These are phyloP conservation scores for Megacollybia platyphylla DNA, from an alignment of 1,284 basidiomycete species.

Conservation along the genomic window DNA sequence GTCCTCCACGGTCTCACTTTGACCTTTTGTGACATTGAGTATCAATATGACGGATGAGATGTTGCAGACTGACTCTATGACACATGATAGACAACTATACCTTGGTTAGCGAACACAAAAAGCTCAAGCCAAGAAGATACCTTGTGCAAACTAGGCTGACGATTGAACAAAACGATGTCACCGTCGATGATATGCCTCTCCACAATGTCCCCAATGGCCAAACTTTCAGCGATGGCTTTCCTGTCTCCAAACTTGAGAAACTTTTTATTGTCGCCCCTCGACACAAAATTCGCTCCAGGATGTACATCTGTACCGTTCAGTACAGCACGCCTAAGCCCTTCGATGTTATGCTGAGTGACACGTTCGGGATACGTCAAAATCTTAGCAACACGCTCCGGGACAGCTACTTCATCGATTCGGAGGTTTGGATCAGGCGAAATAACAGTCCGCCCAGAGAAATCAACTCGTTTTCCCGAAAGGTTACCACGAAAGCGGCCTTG, in stretches of 20 bases:
- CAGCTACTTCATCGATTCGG: constrained; percentile 95
- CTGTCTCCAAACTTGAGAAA: constrained; percentile 77
- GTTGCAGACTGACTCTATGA: constrained; percentile 56
- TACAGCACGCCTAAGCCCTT: constrained; percentile 65
- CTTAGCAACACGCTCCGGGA: constrained; percentile 93
- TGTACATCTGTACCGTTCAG: constrained; percentile 87
- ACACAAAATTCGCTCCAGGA: constrained; percentile 94
- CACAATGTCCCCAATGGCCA: constrained; percentile 80
- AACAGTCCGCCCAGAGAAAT: constrained; percentile 97
- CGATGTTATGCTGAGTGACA: constrained; percentile 89
- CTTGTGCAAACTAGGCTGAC: constrained; percentile 96
- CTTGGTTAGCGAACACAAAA: constrained; percentile 7
- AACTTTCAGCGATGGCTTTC: constrained; percentile 60
- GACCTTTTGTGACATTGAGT: constrained; percentile 24
- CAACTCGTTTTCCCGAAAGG: constrained; percentile 96
- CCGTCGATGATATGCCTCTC: constrained; percentile 94
- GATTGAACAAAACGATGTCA: constrained; percentile 97
- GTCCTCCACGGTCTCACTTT: constrained; percentile 97
- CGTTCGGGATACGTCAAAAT: constrained; percentile 95
- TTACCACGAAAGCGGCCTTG: constrained; percentile 99
- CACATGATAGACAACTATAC: constrained; percentile 95
- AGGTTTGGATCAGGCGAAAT: constrained; percentile 98
- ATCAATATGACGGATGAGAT: neutral
- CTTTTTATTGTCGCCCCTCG: constrained; percentile 75
- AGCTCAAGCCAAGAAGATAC: constrained; percentile 19